These are phyloP conservation scores for Neurospora tetrasperma DNA, from an alignment of 495 filamentous ascomycete species.

Conservation along the genomic window DNA sequence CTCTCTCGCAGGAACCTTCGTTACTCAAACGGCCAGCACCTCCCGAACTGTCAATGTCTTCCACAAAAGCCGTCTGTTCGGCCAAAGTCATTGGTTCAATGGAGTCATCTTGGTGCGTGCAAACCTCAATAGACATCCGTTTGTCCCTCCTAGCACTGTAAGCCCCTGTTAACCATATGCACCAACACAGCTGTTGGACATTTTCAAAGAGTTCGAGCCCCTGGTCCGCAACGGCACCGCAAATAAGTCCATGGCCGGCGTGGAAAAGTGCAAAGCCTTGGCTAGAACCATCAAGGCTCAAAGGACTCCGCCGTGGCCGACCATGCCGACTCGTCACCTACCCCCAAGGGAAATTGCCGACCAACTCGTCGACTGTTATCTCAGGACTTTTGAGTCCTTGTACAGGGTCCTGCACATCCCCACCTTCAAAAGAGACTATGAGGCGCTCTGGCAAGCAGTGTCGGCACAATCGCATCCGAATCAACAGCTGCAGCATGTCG, in stretches of 20 bases:
- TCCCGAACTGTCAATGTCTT: constrained; percentile 26
- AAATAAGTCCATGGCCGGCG: not conserved
- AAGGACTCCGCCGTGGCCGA: constrained; percentile 10
- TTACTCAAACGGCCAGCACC: constrained; percentile 11
- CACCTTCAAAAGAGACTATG: constrained; percentile 35
- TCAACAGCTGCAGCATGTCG: not conserved
- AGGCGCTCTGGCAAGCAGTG: constrained; percentile 21
- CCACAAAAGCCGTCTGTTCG: constrained; percentile 46
- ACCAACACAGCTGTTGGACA: constrained; percentile 15
- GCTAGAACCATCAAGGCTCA: constrained; percentile 15
- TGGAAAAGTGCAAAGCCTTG: constrained; percentile 21
- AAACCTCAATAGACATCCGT: not conserved
- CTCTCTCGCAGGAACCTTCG: not conserved
- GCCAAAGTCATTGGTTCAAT: constrained; percentile 48
- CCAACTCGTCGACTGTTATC: constrained; percentile 34
- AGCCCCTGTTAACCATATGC: not conserved
- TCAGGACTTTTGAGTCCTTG: constrained; percentile 36
- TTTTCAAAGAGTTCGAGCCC: constrained; percentile 14
- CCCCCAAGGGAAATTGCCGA: constrained; percentile 40
- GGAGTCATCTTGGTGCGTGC: constrained; percentile 29
- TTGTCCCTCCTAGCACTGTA: not conserved
- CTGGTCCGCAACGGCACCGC: not conserved
- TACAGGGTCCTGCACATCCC: constrained; percentile 50
- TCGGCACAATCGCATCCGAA: not conserved
- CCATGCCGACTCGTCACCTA: constrained; percentile 14